phyloP scores from a whole-genome alignment of 129 eudicot species.

The Tanacetum coccineum region DNA sequence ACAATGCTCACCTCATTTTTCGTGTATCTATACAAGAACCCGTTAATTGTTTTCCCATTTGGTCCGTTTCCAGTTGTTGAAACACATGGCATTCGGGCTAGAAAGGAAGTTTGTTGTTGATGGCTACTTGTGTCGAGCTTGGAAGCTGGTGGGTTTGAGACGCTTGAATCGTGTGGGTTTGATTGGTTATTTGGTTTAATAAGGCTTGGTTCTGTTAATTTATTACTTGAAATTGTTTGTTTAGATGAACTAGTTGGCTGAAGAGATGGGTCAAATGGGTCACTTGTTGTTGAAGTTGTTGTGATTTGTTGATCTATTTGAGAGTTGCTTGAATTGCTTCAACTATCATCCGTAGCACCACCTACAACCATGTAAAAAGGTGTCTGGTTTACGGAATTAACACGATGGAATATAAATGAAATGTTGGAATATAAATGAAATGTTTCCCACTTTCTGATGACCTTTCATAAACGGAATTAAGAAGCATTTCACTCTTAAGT shows the following conservation, averaged over 20 bases:
- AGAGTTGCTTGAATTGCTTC: constrained; percentile 51
- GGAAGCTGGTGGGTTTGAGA: background rate
- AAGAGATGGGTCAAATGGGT: constrained; percentile 21
- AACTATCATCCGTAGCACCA: constrained; percentile 35
- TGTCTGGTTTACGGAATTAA: no score
- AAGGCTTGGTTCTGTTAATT: background rate
- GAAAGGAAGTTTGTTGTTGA: constrained; percentile 6
- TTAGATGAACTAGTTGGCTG: constrained; percentile 2
- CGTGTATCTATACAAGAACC: constrained; percentile 66
- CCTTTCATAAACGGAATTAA: no score
- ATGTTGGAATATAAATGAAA: no score
- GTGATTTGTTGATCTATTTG: constrained; percentile 20
- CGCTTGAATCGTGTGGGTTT: constrained; percentile 7
- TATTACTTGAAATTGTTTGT: constrained; percentile 7
- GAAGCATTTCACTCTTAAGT: no score
- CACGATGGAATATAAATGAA: no score
- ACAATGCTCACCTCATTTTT: constrained; percentile 62
- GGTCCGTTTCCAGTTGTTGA: constrained; percentile 83
- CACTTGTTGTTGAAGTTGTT: constrained; percentile 24
- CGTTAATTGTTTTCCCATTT: constrained; percentile 58
- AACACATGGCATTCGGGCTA: constrained; percentile 63
- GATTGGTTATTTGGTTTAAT: constrained; percentile 15
- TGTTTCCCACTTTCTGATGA: no score
- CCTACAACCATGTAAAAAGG: constrained; percentile 27
- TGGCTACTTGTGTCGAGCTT: constrained; percentile 20